Percentiles rank a stretch among this genome's conserved stretches.
These are phyloP conservation scores for Apiotrichum akiyoshidainum DNA, from an alignment of 1,284 basidiomycete species.

Conservation along the genomic window DNA sequence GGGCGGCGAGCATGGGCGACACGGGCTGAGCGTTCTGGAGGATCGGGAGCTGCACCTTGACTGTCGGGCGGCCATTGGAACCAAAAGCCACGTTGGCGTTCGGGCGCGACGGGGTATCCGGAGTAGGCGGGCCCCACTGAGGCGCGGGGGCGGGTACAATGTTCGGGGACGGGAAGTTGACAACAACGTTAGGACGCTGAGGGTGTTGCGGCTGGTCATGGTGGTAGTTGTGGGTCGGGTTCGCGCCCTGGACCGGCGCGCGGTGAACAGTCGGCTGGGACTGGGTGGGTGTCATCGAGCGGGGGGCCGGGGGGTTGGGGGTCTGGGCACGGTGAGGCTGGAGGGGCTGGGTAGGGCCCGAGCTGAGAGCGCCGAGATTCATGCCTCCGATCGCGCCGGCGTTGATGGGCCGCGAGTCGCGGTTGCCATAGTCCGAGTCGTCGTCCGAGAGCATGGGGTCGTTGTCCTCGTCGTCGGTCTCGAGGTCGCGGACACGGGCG, in stretches of 20 bases:
- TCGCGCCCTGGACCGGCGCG: background rate
- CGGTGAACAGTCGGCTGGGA: background rate
- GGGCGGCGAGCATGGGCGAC: conserved; percentile 36
- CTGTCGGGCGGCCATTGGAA: background rate
- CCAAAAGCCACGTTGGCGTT: background rate
- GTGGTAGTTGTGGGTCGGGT: background rate
- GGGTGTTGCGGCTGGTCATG: background rate
- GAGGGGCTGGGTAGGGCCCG: conserved; percentile 3
- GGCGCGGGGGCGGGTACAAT: background rate
- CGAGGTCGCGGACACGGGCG: conserved; percentile 7
- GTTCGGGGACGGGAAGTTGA: conserved; percentile 11
- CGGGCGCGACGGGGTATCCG: background rate
- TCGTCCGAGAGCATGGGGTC: background rate
- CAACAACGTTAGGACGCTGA: background rate
- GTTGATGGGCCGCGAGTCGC: conserved; percentile 3
- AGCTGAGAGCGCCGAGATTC: background rate
- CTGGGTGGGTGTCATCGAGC: background rate
- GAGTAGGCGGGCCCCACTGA: background rate
- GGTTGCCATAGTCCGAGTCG: background rate
- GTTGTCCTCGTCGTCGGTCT: conserved; percentile 1
- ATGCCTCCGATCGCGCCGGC: background rate
- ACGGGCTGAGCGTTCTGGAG: conserved; percentile 8
- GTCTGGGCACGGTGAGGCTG: conserved; percentile 1
- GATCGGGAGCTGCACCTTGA: conserved; percentile 1
- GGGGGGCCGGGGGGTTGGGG: background rate